Percentiles rank a stretch among this genome's conserved stretches.
Conservation (phyloP, 495 filamentous ascomycete genomes). For the Xylaria intraflava region DNA sequence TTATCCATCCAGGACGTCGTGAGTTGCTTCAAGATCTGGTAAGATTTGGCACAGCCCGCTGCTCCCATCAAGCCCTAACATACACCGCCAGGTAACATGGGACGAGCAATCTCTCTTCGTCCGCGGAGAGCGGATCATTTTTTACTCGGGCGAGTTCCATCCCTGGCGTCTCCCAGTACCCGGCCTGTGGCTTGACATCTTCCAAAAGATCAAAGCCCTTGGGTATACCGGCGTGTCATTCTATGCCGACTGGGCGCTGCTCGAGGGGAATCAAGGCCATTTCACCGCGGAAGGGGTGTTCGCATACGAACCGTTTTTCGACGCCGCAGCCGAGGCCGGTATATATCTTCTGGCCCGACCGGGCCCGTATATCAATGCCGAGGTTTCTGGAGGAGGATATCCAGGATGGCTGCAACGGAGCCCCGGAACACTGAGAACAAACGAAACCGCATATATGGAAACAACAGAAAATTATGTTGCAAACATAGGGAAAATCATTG, state of each 20-base stretch:
- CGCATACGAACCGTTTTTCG: constrained; percentile 62
- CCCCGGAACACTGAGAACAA: constrained; percentile 54
- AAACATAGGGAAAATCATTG: constrained; percentile 56
- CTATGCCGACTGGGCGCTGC: constrained; percentile 72
- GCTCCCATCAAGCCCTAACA: constrained; percentile 7
- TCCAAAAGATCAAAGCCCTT: constrained; percentile 72
- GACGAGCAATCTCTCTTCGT: constrained; percentile 70
- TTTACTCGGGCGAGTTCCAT: constrained; percentile 70
- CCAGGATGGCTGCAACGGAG: constrained; percentile 52
- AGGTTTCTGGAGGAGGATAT: constrained; percentile 37
- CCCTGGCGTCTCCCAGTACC: constrained; percentile 69
- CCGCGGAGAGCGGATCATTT: constrained; percentile 60
- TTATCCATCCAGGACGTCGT: neutral
- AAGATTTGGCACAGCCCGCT: neutral
- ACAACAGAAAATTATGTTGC: constrained; percentile 58
- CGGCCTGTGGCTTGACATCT: constrained; percentile 63
- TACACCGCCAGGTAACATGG: constrained; percentile 51
- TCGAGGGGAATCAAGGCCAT: constrained; percentile 64
- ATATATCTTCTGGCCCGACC: constrained; percentile 70
- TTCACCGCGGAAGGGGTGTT: constrained; percentile 67
- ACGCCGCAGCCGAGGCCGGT: constrained; percentile 59
- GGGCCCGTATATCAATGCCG: constrained; percentile 52
- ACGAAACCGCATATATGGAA: constrained; percentile 53
- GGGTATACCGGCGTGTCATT: constrained; percentile 74
- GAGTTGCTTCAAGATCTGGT: constrained; percentile 5